phyloP scores from a whole-genome alignment of 371 early-diverging fungal genomes.

The Choanephora cucurbitarum region DNA sequence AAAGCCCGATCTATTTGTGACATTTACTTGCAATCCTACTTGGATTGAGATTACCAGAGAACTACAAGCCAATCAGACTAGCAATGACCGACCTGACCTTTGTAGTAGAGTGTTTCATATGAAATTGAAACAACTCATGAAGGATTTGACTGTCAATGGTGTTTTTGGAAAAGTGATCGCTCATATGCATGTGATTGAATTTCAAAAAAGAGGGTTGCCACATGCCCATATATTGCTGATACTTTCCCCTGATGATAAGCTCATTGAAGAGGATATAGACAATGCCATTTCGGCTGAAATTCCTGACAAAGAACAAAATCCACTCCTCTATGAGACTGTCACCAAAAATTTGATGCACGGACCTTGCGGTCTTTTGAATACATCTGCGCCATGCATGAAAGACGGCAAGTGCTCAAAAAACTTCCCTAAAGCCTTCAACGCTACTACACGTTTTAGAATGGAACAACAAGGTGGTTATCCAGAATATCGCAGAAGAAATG shows the following conservation, averaged over 20 bases:
- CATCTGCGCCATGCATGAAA: conserved; percentile 30
- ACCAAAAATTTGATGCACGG: conserved; percentile 34
- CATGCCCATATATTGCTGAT: conserved; percentile 36
- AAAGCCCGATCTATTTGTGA: conserved; percentile 36
- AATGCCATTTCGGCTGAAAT: conserved; percentile 31
- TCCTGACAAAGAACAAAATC: conserved; percentile 19
- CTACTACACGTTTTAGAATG: neutral
- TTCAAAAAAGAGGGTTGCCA: conserved; percentile 33
- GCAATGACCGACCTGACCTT: conserved; percentile 25
- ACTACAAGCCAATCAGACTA: conserved; percentile 12
- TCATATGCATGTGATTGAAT: conserved; percentile 10
- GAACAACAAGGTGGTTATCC: neutral
- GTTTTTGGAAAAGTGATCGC: neutral
- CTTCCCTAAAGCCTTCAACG: conserved; percentile 2
- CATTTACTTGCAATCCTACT: conserved; percentile 36
- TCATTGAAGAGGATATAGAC: conserved; percentile 22
- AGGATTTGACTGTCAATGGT: conserved; percentile 12
- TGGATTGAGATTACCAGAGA: conserved; percentile 31
- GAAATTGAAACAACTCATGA: conserved; percentile 17
- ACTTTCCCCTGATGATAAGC: conserved; percentile 16
- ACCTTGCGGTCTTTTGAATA: conserved; percentile 24
- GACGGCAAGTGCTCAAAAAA: conserved; percentile 6
- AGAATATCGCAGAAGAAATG: neutral
- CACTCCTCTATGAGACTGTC: conserved; percentile 25
- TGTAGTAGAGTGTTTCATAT: conserved; percentile 22